phyloP scores from a whole-genome alignment of 2,329 filamentous ascomycete genomes.

The Botrytis paeoniae region DNA sequence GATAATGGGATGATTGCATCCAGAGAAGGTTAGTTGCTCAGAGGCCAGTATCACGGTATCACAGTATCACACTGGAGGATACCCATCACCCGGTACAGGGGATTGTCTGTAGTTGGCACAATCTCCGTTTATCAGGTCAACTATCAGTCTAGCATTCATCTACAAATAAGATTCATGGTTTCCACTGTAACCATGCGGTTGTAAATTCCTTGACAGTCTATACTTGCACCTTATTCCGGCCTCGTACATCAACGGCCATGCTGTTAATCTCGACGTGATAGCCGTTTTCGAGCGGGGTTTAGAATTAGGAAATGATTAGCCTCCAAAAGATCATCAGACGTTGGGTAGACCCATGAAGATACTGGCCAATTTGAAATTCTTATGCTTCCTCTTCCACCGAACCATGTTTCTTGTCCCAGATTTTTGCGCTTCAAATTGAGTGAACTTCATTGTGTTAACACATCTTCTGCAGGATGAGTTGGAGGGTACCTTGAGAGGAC shows the following conservation, averaged over 20 bases:
- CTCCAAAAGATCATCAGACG: background rate
- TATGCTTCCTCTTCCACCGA: background rate
- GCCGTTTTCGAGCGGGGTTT: background rate
- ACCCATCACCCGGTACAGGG: background rate
- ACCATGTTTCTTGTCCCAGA: background rate
- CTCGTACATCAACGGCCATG: background rate
- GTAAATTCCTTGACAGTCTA: background rate
- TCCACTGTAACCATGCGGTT: background rate
- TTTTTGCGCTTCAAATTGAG: background rate
- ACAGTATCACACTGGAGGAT: background rate
- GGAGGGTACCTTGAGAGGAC: constrained; percentile 27
- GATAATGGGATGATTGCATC: background rate
- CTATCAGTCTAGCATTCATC: background rate
- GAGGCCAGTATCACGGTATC: background rate
- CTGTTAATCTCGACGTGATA: background rate
- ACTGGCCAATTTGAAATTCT: background rate
- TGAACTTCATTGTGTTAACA: constrained; percentile 9
- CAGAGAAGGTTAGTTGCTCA: background rate
- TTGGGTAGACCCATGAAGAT: background rate
- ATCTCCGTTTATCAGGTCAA: background rate
- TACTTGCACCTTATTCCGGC: background rate
- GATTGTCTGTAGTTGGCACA: background rate
- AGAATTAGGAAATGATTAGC: background rate
- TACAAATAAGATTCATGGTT: background rate
- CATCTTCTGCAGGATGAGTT: constrained; percentile 23